A percentile compares a stretch with the other conserved stretches of the same genome.
Evolutionary conservation across 2,329 filamentous ascomycete genomes (phyloP).

Genomic region (Periconia sp.): DNA sequence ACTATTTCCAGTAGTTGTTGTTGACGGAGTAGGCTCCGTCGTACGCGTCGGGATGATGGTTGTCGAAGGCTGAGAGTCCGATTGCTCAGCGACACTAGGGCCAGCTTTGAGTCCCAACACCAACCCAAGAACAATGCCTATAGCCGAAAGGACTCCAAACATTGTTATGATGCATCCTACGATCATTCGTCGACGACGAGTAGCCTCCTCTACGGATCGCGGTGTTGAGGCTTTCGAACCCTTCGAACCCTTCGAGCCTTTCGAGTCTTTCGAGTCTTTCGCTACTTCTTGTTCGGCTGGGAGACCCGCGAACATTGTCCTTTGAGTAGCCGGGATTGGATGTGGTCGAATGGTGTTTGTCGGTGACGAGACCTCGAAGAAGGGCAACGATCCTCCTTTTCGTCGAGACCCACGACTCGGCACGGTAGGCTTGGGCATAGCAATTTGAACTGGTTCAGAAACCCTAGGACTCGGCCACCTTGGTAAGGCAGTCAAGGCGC

Average conservation of each 20-base stretch:
- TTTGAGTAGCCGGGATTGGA: background rate
- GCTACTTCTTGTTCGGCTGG: no score
- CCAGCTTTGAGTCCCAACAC: slow-evolving; percentile 11
- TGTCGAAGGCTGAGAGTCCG: slow-evolving; percentile 7
- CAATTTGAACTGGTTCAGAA: slow-evolving; percentile 2
- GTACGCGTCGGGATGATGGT: slow-evolving; percentile 14
- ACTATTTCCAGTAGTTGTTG: slow-evolving; percentile 1
- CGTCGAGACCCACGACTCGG: slow-evolving; percentile 3
- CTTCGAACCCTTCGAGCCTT: background rate
- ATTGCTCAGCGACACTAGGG: background rate
- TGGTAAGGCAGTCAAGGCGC: slow-evolving; percentile 14
- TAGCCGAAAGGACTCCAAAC: slow-evolving; percentile 3
- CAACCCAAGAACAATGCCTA: slow-evolving; percentile 16
- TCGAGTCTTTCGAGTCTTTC: background rate
- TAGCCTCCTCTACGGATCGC: background rate
- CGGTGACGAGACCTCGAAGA: slow-evolving; percentile 11
- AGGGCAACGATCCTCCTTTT: slow-evolving; percentile 5
- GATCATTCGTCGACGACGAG: slow-evolving; percentile 10
- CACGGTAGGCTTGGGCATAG: background rate
- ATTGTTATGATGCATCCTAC: slow-evolving; percentile 10
- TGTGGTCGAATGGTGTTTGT: background rate
- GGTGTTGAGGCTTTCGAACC: background rate
- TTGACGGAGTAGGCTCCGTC: slow-evolving; percentile 8
- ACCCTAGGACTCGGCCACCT: slow-evolving; percentile 9
- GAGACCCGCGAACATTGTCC: no score